Evolutionary conservation across 345 rosid species (phyloP).

Genomic region (Firmiana major): DNA sequence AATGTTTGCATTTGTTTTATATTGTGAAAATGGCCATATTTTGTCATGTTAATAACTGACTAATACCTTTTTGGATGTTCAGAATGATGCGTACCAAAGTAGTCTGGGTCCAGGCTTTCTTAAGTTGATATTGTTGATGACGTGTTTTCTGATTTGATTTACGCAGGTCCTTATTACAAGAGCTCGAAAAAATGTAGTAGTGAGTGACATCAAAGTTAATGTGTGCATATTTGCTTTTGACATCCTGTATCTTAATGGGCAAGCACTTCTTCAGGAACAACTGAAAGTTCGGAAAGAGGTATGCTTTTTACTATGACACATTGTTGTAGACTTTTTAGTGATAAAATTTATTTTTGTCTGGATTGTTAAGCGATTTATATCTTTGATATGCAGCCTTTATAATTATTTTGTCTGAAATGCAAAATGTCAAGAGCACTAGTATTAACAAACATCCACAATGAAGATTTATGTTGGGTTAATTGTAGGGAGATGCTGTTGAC

Average conservation of each 20-base stretch:
- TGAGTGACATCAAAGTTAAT: slow-evolving; percentile 81
- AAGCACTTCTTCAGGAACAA: slow-evolving; percentile 73
- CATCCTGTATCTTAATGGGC: slow-evolving; percentile 70
- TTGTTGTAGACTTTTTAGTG: not conserved
- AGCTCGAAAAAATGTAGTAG: slow-evolving; percentile 79
- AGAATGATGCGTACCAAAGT: not conserved
- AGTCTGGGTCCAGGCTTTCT: slow-evolving; percentile 6
- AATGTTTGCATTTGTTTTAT: not conserved
- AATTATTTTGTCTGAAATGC: not conserved
- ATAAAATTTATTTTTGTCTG: not conserved
- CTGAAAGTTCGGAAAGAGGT: slow-evolving; percentile 82
- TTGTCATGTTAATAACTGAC: not conserved
- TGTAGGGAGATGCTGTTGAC: not conserved
- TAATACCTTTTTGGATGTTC: not conserved
- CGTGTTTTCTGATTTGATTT: not conserved
- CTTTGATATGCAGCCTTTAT: not conserved
- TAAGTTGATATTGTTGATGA: slow-evolving; percentile 13
- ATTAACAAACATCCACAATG: not conserved
- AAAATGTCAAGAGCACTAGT: not conserved
- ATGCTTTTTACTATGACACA: slow-evolving; percentile 14
- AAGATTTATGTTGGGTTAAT: not conserved
- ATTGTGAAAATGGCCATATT: not conserved
- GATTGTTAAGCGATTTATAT: not conserved
- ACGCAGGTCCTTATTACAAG: slow-evolving; percentile 74
- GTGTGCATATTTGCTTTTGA: slow-evolving; percentile 95